phyloP scores from a whole-genome alignment of 345 rosid genomes.

The Eucalyptus marginata region DNA sequence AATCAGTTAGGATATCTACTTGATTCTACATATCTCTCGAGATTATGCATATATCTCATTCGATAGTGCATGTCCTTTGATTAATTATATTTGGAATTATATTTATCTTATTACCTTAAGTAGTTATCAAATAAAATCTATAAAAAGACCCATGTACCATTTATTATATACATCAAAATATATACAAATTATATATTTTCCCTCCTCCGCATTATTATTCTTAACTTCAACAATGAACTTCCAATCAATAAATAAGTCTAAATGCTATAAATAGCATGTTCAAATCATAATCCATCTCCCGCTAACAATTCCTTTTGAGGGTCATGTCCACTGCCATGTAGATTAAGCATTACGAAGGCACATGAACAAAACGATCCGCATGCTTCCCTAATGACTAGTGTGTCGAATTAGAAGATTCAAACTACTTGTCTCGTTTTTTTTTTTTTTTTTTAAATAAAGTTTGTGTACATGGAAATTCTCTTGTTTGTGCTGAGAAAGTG shows the following conservation, averaged over 20 bases:
- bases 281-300: background rate
- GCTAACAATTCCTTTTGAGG: rapidly evolving
- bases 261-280: background rate
- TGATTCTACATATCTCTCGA: rapidly evolving
- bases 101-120: background rate
- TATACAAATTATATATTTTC: too few species aligned
- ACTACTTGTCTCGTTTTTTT: rapidly evolving
- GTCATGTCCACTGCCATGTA: rapidly evolving
- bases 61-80: rapidly evolving
- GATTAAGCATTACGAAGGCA: rapidly evolving
- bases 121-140: background rate
- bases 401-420: background rate
- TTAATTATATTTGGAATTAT: too few species aligned
- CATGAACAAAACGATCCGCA: background rate
- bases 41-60: rapidly evolving
- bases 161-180: too few species aligned
- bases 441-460: too few species aligned
- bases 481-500: background rate
- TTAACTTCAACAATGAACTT: background rate
- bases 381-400: background rate
- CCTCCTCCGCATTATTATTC: too few species aligned
- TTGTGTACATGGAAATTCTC: background rate
- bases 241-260: background rate
- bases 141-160: rapidly evolving
- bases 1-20: rapidly evolving